A percentile compares a stretch with the other conserved stretches of the same genome.
Evolutionary conservation across 2,329 filamentous ascomycete species (phyloP).

Genomic region (Zopfia rhizophila): DNA sequence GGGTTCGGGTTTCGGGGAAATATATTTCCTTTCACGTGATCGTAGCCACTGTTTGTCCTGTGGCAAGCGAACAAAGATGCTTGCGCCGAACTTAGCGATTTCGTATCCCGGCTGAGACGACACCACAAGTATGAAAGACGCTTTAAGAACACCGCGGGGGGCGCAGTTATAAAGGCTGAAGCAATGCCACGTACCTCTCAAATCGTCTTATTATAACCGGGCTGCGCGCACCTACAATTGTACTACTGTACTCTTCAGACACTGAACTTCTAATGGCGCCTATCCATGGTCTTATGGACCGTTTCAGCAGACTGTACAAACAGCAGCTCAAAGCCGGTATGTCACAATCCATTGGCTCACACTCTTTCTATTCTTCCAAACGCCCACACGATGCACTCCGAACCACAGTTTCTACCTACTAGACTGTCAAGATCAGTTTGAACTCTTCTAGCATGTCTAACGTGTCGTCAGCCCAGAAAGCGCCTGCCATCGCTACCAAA

Average conservation of each 20-base stretch:
- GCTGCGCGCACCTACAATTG: slow-evolving; percentile 19
- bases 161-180: no score
- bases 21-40: slow-evolving; percentile 17
- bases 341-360: slow-evolving; percentile 47
- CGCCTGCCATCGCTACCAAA: slow-evolving; percentile 47
- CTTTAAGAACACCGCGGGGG: no score
- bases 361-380: slow-evolving; percentile 28
- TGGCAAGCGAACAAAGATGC: no score
- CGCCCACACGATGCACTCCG: slow-evolving; percentile 38
- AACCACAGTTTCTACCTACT: slow-evolving; percentile 30
- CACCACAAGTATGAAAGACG: no score
- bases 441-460: slow-evolving; percentile 39
- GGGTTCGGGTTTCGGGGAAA: no score
- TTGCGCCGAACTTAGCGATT: no score
- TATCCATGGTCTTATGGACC: slow-evolving; percentile 40
- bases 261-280: slow-evolving; percentile 42
- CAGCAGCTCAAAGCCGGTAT: slow-evolving; percentile 50
- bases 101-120: no score
- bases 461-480: slow-evolving; percentile 46
- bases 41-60: slow-evolving; percentile 4
- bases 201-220: no score
- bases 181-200: no score
- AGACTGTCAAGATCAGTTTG: slow-evolving; percentile 18
- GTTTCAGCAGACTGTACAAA: slow-evolving; percentile 47
- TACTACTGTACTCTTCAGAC: slow-evolving; percentile 27